A percentile compares a stretch with the other conserved stretches of the same genome.
Evolutionary conservation across 495 filamentous ascomycete species (phyloP).

Genomic region (Amorphotheca resinae): DNA sequence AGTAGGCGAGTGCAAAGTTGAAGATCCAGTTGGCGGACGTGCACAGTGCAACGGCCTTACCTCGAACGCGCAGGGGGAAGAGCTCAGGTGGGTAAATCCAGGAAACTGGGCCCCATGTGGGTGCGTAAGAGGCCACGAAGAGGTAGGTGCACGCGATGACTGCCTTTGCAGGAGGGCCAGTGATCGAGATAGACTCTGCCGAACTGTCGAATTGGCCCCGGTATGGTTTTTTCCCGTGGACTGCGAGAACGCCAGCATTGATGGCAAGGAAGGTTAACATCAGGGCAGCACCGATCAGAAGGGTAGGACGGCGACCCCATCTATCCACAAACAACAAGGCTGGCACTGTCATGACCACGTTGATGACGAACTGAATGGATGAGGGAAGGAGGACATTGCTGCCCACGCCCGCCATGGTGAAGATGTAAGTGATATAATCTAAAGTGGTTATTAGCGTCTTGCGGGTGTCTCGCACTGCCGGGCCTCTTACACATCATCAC

Average conservation of each 20-base stretch:
- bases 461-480: not conserved
- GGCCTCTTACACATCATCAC: slow-evolving; percentile 58
- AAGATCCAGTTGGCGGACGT: slow-evolving; percentile 68
- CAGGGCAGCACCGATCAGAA: slow-evolving; percentile 49
- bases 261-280: slow-evolving; percentile 59
- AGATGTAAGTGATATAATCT: slow-evolving; percentile 48
- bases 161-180: slow-evolving; percentile 49
- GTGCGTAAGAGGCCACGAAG: slow-evolving; percentile 62
- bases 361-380: slow-evolving; percentile 64
- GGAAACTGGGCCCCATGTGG: slow-evolving; percentile 59
- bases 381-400: slow-evolving; percentile 52
- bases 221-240: slow-evolving; percentile 26
- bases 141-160: slow-evolving; percentile 71
- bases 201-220: slow-evolving; percentile 25
- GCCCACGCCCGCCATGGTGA: slow-evolving; percentile 56
- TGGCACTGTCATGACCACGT: slow-evolving; percentile 44
- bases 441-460: slow-evolving; percentile 12
- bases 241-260: slow-evolving; percentile 55
- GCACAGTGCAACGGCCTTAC: slow-evolving; percentile 60
- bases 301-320: slow-evolving; percentile 48
- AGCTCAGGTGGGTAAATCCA: slow-evolving; percentile 73
- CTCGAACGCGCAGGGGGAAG: slow-evolving; percentile 59
- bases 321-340: slow-evolving; percentile 44
- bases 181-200: slow-evolving; percentile 34
- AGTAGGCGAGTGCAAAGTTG: slow-evolving; percentile 70